Evolutionary conservation across 768 basidiomycete genomes (phyloP), one percentile per base, ranked within the genome.

Genomic region (Kwoniella dejecticola): DNA sequence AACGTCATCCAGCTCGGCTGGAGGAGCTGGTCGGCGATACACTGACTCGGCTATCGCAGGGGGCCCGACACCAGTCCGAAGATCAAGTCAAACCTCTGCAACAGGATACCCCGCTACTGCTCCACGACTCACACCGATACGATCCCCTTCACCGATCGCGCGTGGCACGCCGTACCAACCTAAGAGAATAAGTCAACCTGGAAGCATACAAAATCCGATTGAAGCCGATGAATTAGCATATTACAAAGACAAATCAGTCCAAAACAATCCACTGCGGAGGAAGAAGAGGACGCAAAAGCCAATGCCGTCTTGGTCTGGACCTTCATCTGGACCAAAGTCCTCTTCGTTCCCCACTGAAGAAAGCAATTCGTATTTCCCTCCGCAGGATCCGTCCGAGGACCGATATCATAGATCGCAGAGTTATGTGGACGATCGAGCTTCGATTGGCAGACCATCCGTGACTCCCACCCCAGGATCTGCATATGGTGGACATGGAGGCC

Each of bases 221-320:
- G 27, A 42, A 13, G 54, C 65, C 24, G 68, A 69, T 24, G 74
- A 76, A 31, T 40, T 67, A 8, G 59, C 57, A 4, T 38, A 63
- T 7, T 49, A 71, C 4, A 53, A 52, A 15, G 24, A 33, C 3
- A 23, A 52, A 4, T 72, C 54, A 5, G 31, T 57, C 36, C 27
- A n/a, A 8, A 73, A 76, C 46, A 76, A 76, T 46, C 74, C 74
- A 4, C 56, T 76, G 1, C 54, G 74, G 23, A 58, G 74, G 23
- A 64, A 57, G 21, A 47, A 67, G 15, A 60, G 54, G 29, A 15
- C 52, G 5, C 21, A 45, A n/a, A 52, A 62, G 36, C 66, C 69
- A 3, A 45, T 64, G 29, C 74, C 71, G 11, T 71, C 67, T 41
- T 72, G 71, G 74, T 72, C 71, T 17, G 69, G 57, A 19, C 54